Evolutionary conservation across 257 asterid species (phyloP).

Genomic region (Avicennia marina): DNA sequence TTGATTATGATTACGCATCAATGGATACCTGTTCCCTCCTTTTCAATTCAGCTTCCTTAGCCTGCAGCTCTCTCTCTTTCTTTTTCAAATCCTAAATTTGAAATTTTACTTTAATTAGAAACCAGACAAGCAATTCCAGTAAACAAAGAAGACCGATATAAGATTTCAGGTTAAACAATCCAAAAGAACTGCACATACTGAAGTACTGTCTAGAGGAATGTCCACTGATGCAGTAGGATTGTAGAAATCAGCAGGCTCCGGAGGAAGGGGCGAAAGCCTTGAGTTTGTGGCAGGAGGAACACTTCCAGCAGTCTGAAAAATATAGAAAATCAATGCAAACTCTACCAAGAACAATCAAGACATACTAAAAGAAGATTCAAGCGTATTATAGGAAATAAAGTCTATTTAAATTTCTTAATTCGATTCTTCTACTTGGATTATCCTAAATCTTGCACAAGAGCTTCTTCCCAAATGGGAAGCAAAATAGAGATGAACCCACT

Average conservation of each 20-base stretch:
- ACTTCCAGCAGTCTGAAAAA: slow-evolving; percentile 56
- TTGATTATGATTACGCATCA: slow-evolving; percentile 1
- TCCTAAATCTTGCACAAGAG: not conserved
- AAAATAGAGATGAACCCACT: slow-evolving; percentile 41
- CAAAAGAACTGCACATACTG: slow-evolving; percentile 36
- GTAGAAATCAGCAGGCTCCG: slow-evolving; percentile 93
- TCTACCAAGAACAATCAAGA: not conserved
- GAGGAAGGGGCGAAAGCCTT: slow-evolving; percentile 92
- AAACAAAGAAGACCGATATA: slow-evolving; percentile 9
- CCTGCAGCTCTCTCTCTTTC: slow-evolving; percentile 87
- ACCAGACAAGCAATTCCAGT: slow-evolving; percentile 8
- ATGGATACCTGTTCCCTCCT: slow-evolving; percentile 79
- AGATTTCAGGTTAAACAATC: slow-evolving; percentile 5
- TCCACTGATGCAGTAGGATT: slow-evolving; percentile 77
- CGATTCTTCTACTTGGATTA: not conserved
- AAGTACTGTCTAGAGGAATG: slow-evolving; percentile 79
- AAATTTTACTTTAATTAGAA: slow-evolving; percentile 18
- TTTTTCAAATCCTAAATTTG: slow-evolving; percentile 70
- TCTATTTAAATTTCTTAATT: not conserved
- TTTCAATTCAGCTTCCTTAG: slow-evolving; percentile 87
- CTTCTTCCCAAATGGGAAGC: slow-evolving; percentile 19
- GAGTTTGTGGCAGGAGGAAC: slow-evolving; percentile 84
- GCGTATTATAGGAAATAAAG: not conserved
- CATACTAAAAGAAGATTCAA: not conserved
- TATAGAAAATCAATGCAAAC: slow-evolving; percentile 4